Base-by-base conservation (phyloP, 805 yeast genomes). In the Myxozyma vanderwaltii region DNA sequence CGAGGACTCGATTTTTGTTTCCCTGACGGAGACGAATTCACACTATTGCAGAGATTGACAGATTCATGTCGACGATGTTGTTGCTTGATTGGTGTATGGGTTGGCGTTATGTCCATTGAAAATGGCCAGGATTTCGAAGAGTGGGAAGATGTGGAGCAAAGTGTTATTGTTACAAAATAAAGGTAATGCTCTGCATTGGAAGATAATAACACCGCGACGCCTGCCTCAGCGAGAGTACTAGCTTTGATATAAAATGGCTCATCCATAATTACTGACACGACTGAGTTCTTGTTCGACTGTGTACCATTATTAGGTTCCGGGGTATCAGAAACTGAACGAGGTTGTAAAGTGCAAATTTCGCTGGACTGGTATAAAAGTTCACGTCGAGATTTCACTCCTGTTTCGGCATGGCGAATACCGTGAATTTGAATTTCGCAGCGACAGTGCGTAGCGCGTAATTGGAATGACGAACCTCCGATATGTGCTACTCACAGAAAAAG, bases 241-340 rank as follows among this genome's bases (percentile, higher is more conserved):
- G 55, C 56, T 38, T 61, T 61, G 36, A 58, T 47, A 36, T 58
- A 61, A 45, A 61, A 57, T 24, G 64, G 64, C 48, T 61, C 64
- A 26, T 58, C 55, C 64, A 61, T 61, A 12, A 38, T 23, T 24
- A 58, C 39, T 12, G 54, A 24, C 26, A 38, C 44, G 17, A 54
- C 19, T 29, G 54, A 13, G 13, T 27, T 31, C 23, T 52, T 47
- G 27, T 27, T 33, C 3, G 46, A 26, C 38, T 45, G 53, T 24
- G 43, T 19, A 36, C 27, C 27, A 19, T 33, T 21, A 12, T n/a
- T 21, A 6, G 13, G 33, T 5, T 10, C 4, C n/a, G 19, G 23
- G 6, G 35, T 23, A 4, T 40, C 39, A 13, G 44, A 19, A 31
- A 4, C 31, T 19, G 38, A 12, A 5, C 41, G 33, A 24, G 63